Evolutionary conservation across 768 basidiomycete species (phyloP), one percentile per base, ranked within the genome.

Genomic region (Rhodotorula diobovata): DNA sequence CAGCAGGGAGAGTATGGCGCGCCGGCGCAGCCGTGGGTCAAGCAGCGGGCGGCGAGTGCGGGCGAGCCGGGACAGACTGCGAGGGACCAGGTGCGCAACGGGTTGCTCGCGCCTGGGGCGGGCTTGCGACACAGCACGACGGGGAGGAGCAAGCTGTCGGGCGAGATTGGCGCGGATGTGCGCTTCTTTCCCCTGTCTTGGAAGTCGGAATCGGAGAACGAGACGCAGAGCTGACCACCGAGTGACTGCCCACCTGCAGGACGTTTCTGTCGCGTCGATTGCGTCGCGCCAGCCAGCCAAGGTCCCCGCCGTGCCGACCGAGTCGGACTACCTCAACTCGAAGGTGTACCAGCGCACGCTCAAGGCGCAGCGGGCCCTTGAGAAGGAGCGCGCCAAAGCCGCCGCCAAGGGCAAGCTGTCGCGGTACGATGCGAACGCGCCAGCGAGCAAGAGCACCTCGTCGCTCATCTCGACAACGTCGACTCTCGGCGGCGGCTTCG

Each of bases 341-440:
- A 65, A 65, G 61, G 63, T 75, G 41, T 75, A 71, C 64, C 66
- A 71, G 35, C 73, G 73, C 28, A 75, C 73, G 30, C 46, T 68
- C 55, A 75, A 75, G 57, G 73, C 73, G 58, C 73, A 71, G 51
- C 71, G 71, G 46, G 67, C 67, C 12, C 58, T 75, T 55, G 73
- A 75, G 41, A 71, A 75, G 66, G 73, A 74, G 58, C 65, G 73
- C 20, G 57, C 51, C 45, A 74, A 74, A 54, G 67, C 64, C 18
- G 68, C 72, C 16, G 55, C 66, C 45, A 73, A 70, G 46, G 70
- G 73, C 48, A 65, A 68, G 37, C 50, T 71, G 34, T 63, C 67
- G 16, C 59, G 63, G 30, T 75, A 68, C 64, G 73, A 74, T 25
- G 37, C 55, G 34, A 12, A 34, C 46, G 60, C 53, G 23, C 62